These are phyloP conservation scores for Penicillium sp. DNA, from an alignment of 2,329 filamentous ascomycete genomes.

Conservation along the genomic window DNA sequence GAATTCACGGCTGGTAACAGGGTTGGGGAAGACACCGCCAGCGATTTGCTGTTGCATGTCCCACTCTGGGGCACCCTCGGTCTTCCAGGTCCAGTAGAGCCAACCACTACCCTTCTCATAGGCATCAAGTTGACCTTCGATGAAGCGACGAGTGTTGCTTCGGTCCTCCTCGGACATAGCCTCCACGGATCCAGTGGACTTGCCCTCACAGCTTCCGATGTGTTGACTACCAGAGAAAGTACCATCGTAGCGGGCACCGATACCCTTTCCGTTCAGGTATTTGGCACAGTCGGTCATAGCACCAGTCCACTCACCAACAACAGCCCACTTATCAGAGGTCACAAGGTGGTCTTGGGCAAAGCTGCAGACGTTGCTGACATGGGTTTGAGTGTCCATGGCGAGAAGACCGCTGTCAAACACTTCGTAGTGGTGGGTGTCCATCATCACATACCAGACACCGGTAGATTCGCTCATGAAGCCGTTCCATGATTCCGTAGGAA, in stretches of 20 bases:
- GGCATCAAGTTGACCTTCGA: constrained; percentile 47
- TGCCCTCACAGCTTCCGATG: constrained; percentile 56
- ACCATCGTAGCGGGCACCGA: constrained; percentile 60
- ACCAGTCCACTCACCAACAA: constrained; percentile 67
- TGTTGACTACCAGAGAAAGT: constrained; percentile 48
- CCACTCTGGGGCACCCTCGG: constrained; percentile 50
- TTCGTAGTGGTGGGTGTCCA: constrained; percentile 65
- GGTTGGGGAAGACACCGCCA: constrained; percentile 50
- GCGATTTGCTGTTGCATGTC: constrained; percentile 46
- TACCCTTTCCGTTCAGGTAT: constrained; percentile 55
- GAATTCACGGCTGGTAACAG: constrained; percentile 34
- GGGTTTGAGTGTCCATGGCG: constrained; percentile 49
- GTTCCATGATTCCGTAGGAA: constrained; percentile 57
- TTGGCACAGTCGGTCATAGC: constrained; percentile 62
- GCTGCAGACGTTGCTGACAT: constrained; percentile 57
- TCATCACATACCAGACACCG: constrained; percentile 50
- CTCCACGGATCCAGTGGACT: constrained; percentile 50
- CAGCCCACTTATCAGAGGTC: constrained; percentile 62
- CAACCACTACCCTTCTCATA: constrained; percentile 45
- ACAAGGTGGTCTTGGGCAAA: constrained; percentile 49
- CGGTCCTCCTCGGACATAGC: constrained; percentile 39
- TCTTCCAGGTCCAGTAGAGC: constrained; percentile 53
- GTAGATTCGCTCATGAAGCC: constrained; percentile 53
- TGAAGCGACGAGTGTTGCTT: constrained; percentile 42
- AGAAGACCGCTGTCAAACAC: constrained; percentile 31